Evolutionary conservation across 306 rosid species (phyloP).

Genomic region (Gastrolobium villosum): DNA sequence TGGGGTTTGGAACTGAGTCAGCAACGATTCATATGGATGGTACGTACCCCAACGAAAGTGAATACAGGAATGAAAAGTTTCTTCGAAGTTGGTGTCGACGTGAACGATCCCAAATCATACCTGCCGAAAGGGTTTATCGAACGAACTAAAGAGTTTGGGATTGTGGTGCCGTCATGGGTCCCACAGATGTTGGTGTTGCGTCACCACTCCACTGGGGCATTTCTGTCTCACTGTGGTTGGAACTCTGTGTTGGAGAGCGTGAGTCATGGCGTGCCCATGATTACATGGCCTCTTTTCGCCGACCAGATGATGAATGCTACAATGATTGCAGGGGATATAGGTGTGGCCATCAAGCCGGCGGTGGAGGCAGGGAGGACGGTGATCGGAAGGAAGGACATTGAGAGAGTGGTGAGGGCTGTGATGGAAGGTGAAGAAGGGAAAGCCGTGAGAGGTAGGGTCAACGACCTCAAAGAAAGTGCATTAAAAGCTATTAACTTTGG

Average conservation of each 20-base stretch:
- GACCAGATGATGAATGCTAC: constrained; percentile 66
- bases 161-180: constrained; percentile 56
- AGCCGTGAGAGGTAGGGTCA: constrained; percentile 27
- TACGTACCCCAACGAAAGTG: constrained; percentile 1
- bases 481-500: no score
- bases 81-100: constrained; percentile 44
- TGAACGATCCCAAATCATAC: constrained; percentile 31
- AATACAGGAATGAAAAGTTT: constrained; percentile 20
- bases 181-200: constrained; percentile 47
- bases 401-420: constrained; percentile 47
- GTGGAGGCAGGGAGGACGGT: not conserved
- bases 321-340: constrained; percentile 48
- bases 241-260: constrained; percentile 65
- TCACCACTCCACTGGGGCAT: constrained; percentile 56
- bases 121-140: constrained; percentile 57
- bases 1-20: constrained; percentile 60
- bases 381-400: constrained; percentile 49
- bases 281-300: constrained; percentile 64
- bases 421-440: constrained; percentile 54
- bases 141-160: constrained; percentile 44
- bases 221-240: constrained; percentile 70
- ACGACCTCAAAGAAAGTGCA: constrained; percentile 43
- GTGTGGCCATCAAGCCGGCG: constrained; percentile 42
- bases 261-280: constrained; percentile 56
- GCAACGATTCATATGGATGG: constrained; percentile 60